Percentiles rank a stretch among this genome's conserved stretches.
phyloP scores from a whole-genome alignment of 257 asterid genomes.

The Datura wrightii region DNA sequence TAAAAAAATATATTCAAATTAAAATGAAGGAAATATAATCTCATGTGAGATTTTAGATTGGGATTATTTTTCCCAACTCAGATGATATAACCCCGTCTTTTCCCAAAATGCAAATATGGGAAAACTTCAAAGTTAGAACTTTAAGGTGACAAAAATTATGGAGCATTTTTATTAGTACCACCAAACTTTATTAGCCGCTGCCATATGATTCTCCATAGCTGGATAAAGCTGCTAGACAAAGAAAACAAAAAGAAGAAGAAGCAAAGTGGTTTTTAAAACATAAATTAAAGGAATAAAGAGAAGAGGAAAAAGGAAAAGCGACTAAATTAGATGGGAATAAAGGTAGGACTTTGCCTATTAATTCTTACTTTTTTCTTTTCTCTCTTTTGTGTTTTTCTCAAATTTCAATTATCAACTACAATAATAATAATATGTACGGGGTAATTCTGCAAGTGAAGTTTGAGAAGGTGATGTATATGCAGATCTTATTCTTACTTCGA shows the following conservation, averaged over 20 bases:
- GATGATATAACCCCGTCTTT: too few relatives aligned
- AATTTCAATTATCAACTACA: too few relatives aligned
- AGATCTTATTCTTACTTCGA: too few relatives aligned
- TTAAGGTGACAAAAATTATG: constrained; percentile 6
- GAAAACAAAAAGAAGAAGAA: background rate
- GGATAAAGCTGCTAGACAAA: background rate
- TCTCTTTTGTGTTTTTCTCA: background rate
- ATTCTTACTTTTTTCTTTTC: background rate
- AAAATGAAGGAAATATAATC: too few relatives aligned
- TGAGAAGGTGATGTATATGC: too few relatives aligned
- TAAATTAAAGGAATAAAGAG: background rate
- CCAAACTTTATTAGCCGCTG: background rate
- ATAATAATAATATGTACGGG: too few relatives aligned
- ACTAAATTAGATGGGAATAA: background rate
- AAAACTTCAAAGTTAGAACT: background rate
- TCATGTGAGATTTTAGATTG: too few relatives aligned
- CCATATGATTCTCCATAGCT: background rate
- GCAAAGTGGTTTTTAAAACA: background rate
- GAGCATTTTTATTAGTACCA: background rate
- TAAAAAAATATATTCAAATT: too few relatives aligned
- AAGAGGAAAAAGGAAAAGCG: background rate
- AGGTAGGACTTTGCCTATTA: background rate
- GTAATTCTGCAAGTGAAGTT: too few relatives aligned
- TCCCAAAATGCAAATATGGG: too few relatives aligned
- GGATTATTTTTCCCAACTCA: too few relatives aligned